Base-by-base conservation (phyloP, 345 rosid genomes). In the Anacardium occidentale region DNA sequence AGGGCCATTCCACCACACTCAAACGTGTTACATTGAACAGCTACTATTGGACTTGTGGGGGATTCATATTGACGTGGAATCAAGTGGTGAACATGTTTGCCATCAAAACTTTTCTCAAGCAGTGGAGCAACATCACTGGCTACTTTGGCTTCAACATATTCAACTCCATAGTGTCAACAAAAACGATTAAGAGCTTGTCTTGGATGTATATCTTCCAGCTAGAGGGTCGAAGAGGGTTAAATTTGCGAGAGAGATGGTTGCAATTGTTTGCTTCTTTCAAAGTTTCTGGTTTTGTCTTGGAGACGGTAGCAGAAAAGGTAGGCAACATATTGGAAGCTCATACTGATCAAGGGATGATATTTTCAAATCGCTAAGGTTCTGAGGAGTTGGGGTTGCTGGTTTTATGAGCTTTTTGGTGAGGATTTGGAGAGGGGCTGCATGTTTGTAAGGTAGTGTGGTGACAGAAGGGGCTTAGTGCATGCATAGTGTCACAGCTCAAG, bases 1-100 rank as follows among this genome's bases (percentile, higher is more conserved):
- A 77, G 15, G 24, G 74, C 77, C 12, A 68, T 5, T 50, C 77
- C 77, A 3, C 77, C 70, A 26, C 77, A 77, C 7, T 77, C 59
- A 54, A 77, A 77, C 42, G 18, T 37, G 59, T 68, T 73, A 42
- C 48, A 22, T 50, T 77, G 81, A 15, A 73, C 21, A 12, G 45
- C 21, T 4, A 70, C 18, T 20, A 78, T 42, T 7, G 78, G 81
- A 60, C 64, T 74, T 1, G 58, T n/a, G 14, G 60, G 40, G n/a
- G 78, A 78, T 65, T 74, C 75, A 18, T 15, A 1, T n/a, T 13
- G 21, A 55, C 2, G 7, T 10, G 78, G 75, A 12, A 70, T 48
- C 6, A 78, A 54, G 44, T 48, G 63, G 9, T 70, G 65, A 25
- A 78, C 15, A 68, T 44, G 22, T 58, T 66, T 18, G 42, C 34